These are phyloP conservation scores for Grammothele lineata DNA, from an alignment of 768 basidiomycete genomes.

Conservation along the genomic window DNA sequence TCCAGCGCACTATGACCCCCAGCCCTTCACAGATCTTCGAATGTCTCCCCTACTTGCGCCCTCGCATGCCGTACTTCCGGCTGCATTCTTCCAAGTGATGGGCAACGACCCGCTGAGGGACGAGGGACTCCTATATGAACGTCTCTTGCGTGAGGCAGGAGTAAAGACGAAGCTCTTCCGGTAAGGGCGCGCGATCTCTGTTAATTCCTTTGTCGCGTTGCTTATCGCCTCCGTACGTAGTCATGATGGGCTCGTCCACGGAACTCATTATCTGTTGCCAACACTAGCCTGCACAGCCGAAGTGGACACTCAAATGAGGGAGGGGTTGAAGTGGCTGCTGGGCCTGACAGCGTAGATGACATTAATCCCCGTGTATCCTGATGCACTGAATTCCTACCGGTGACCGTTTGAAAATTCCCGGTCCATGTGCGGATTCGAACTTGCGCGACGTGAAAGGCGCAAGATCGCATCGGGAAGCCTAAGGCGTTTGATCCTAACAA, in stretches of 20 bases:
- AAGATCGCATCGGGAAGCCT: too few species aligned
- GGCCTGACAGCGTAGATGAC: too few species aligned
- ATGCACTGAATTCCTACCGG: too few species aligned
- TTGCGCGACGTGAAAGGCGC: too few species aligned
- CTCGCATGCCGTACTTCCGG: conserved; percentile 19
- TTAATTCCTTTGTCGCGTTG: background rate
- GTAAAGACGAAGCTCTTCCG: conserved; percentile 21
- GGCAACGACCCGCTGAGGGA: conserved; percentile 25
- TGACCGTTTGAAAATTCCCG: too few species aligned
- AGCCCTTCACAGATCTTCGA: conserved; percentile 1
- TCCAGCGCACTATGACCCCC: conserved; percentile 1
- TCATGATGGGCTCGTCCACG: conserved; percentile 19
- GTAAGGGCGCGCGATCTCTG: conserved; percentile 11
- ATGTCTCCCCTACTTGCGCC: conserved; percentile 18
- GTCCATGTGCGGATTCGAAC: too few species aligned
- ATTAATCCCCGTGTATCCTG: too few species aligned
- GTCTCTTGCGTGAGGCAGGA: conserved; percentile 18
- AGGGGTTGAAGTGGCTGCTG: conserved; percentile 21
- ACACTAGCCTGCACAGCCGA: conserved; percentile 5
- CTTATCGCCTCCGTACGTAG: conserved; percentile 12
- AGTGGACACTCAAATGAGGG: conserved; percentile 12
- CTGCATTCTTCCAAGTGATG: conserved; percentile 22
- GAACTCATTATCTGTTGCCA: conserved; percentile 8
- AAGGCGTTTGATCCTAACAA: too few species aligned
- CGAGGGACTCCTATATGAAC: conserved; percentile 25